Percentiles rank a stretch among this genome's conserved stretches.
These are phyloP conservation scores for Sugiyamaella neomexicana DNA, from an alignment of 1,139 yeast genomes.

Conservation along the genomic window DNA sequence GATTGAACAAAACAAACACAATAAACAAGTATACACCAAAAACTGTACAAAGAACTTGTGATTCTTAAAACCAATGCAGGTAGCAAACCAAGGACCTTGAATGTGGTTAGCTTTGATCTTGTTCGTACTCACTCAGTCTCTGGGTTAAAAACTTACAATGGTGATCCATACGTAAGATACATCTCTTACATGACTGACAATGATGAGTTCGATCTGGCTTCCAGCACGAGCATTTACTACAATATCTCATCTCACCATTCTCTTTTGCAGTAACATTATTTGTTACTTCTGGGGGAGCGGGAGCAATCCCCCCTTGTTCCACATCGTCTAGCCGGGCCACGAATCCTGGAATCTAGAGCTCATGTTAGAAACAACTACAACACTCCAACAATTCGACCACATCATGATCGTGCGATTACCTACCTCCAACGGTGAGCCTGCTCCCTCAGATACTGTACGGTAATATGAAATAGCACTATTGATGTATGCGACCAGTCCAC, in stretches of 20 bases:
- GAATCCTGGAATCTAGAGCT: constrained; percentile 28
- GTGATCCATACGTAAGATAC: constrained; percentile 56
- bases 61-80: constrained; percentile 81
- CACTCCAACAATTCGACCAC: too few relatives aligned
- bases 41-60: constrained; percentile 81
- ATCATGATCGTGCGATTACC: constrained; percentile 5
- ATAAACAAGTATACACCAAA: constrained; percentile 56
- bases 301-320: constrained; percentile 27
- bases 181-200: constrained; percentile 42
- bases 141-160: constrained; percentile 56
- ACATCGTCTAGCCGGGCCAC: constrained; percentile 27
- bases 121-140: background rate
- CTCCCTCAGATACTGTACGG: constrained; percentile 56
- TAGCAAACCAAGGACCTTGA: constrained; percentile 81
- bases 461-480: constrained; percentile 49
- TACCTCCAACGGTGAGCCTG: constrained; percentile 49
- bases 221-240: constrained; percentile 78
- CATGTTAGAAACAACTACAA: background rate
- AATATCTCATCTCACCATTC: constrained; percentile 55
- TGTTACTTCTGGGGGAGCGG: constrained; percentile 43
- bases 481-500: constrained; percentile 34
- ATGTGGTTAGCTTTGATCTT: background rate
- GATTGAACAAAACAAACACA: constrained; percentile 46
- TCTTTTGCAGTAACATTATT: constrained; percentile 44
- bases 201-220: constrained; percentile 78